A percentile compares a stretch with the other conserved stretches of the same genome.
Evolutionary conservation across 495 filamentous ascomycete genomes (phyloP).

Genomic region (Mytilinidion resinicola): DNA sequence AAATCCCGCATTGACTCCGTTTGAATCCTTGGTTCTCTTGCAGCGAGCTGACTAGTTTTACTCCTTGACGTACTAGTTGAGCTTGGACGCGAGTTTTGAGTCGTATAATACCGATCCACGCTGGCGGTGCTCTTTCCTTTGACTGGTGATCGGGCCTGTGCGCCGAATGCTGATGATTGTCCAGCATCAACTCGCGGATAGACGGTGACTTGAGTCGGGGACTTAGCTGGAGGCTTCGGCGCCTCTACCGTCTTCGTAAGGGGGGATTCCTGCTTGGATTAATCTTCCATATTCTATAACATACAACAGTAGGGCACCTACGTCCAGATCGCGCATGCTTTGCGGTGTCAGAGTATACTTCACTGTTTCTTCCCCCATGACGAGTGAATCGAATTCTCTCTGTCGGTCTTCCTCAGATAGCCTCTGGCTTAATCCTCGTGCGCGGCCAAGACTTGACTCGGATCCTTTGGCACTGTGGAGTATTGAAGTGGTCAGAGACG

Average conservation of each 20-base stretch:
- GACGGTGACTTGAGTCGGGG: constrained; percentile 16
- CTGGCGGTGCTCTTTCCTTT: neutral
- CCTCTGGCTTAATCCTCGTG: constrained; percentile 20
- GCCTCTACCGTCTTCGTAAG: constrained; percentile 12
- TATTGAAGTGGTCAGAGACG: constrained; percentile 20
- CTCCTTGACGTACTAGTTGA: neutral
- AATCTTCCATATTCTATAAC: neutral
- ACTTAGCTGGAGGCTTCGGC: constrained; percentile 3
- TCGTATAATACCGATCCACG: neutral
- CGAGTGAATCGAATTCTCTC: constrained; percentile 73
- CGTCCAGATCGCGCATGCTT: constrained; percentile 79
- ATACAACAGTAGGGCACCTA: constrained; percentile 37
- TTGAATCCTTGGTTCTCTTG: constrained; percentile 61
- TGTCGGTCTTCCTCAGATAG: constrained; percentile 44
- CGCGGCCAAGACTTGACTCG: constrained; percentile 14
- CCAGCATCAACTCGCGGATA: constrained; percentile 24
- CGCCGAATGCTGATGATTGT: constrained; percentile 13
- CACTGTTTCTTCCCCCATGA: constrained; percentile 84
- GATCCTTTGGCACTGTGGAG: constrained; percentile 18
- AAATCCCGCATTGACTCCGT: constrained; percentile 66
- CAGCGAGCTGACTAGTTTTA: constrained; percentile 19
- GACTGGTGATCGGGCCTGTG: constrained; percentile 4
- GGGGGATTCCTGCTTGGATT: constrained; percentile 7
- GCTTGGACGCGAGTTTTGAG: neutral
- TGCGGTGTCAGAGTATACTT: constrained; percentile 90